Evolutionary conservation across 2,329 filamentous ascomycete genomes (phyloP), one percentile per base, ranked within the genome.

Genomic region (Curvularia spicifera): DNA sequence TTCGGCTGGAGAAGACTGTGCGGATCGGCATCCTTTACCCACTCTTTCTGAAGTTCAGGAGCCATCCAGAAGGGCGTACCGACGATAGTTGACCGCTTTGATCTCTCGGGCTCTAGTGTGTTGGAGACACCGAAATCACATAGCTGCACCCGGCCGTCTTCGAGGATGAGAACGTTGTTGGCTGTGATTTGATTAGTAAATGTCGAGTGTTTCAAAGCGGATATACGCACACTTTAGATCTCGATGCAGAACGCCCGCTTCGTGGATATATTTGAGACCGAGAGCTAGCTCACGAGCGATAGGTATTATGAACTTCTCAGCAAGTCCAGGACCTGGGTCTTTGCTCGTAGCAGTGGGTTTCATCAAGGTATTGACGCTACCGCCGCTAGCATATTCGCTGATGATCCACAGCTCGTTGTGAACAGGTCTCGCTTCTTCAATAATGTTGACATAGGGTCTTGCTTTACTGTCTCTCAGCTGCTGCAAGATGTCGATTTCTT

Each of bases 61-160:
- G 91, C 90, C 91, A 95, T 93, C 89, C 91, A 95, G 75, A 93
- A 88, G 3, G 89, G 89, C 0, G 91, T 95, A 22, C 91, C 91
- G 55, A 94, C 90, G 48, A 94, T 89, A 0, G 91, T 94, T 4
- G 89, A 89, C 52, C 91, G 83, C 77, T 95, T 95, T 68, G 90
- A 88, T 53, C 88, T 84, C 65, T 90, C 89, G 42, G 84, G 89
- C 72, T 93, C 90, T 56, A 93, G 85, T 46, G 91, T 86, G 44
- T 89, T 90, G 29, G 91, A 90, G 47, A 95, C 90, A 63, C 91
- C 91, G 74, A 95, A 95, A 72, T 95, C 91, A 71, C 91, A 93
- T 33, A 95, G 84, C 74, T 95, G 91, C 7, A 95, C 89, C 28
- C 86, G 81, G 26, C 91, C 91, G 35, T 87, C 84, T 75, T 94